A percentile compares a stretch with the other conserved stretches of the same genome.
Evolutionary conservation across 371 early-diverging fungal genomes (phyloP).

Genomic region (Fennellomyces sp.): DNA sequence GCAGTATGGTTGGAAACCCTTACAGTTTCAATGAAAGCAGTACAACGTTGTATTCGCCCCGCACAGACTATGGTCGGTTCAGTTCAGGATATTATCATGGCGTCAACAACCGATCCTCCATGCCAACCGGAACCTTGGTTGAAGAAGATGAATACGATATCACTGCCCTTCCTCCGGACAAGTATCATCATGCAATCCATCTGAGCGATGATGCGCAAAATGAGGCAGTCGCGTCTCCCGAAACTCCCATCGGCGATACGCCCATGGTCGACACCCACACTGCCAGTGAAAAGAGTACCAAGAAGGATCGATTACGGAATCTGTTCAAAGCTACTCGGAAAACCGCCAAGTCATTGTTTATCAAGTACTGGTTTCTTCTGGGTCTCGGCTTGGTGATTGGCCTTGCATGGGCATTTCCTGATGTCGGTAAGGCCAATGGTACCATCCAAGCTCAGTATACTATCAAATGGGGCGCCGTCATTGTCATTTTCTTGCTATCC

Average conservation of each 20-base stretch:
- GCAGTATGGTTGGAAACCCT: not conserved
- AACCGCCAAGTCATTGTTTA: not conserved
- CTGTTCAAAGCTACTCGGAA: not conserved
- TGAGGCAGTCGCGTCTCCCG: too few relatives aligned
- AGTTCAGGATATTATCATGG: not conserved
- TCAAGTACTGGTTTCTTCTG: slow-evolving; percentile 55
- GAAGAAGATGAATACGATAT: slow-evolving; percentile 8
- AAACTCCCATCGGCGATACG: too few relatives aligned
- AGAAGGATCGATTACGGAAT: not conserved
- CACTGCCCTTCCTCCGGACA: not conserved
- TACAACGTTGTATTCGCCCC: not conserved
- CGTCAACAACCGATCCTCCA: slow-evolving; percentile 1
- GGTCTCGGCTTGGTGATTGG: slow-evolving; percentile 66
- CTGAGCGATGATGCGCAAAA: too few relatives aligned
- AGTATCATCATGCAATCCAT: too few relatives aligned
- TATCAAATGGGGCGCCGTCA: slow-evolving; percentile 67
- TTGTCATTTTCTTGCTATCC: slow-evolving; percentile 70
- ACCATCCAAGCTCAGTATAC: slow-evolving; percentile 65
- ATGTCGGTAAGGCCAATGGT: slow-evolving; percentile 63
- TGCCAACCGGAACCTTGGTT: not conserved
- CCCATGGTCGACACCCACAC: not conserved
- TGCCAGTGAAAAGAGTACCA: not conserved
- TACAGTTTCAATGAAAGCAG: not conserved
- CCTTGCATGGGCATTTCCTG: slow-evolving; percentile 66
- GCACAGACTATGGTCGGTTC: not conserved